Base-by-base conservation (phyloP, 345 rosid genomes). In the Cardiospermum halicacabum region DNA sequence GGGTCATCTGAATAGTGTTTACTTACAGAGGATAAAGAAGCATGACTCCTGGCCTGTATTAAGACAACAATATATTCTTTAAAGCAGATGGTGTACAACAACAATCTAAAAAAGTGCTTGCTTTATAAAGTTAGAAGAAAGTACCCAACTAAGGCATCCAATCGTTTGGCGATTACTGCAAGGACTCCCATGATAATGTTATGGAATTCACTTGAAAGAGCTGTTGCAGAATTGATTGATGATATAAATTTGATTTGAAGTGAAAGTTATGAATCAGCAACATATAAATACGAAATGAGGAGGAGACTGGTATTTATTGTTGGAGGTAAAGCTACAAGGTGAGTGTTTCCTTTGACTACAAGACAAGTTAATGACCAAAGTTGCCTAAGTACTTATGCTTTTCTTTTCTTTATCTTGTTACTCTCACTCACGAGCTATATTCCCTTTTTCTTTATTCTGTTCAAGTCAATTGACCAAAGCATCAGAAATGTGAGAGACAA, bases 1-100 rank as follows among this genome's bases (percentile, higher is more conserved):
- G n/a, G n/a, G n/a, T n/a, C n/a, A n/a, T n/a, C n/a, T n/a, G n/a
- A n/a, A n/a, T 39, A 11, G 12, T 8, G 2, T 34, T 8, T 53
- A 79, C 97, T 85, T 81, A 92, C 98, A 92, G 34, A 28, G 98
- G 98, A 69, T 81, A 89, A 57, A 92, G 80, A 68, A 92, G 91
- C 96, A 92, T 92, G 39, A 89, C 77, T 58, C 91, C 96, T 0
- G 96, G 96, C 78, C 98, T 92, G 86, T 24, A 47, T 54, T 56
- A 37, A 34, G 50, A 58, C 45, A 51, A 26, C 51, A 16, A 65
- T 58, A 30, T 24, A 12, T n/a, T 34, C 39, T 5, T 34, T 18
- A 43, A 43, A 43, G 19, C 19, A 43, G 49, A 43, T 43, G 8
- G 18, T n/a, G 6, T 34, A 34, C 10, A 34, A 40, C 11, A 8